Percentiles rank a stretch among this genome's conserved stretches.
Evolutionary conservation across 805 yeast genomes (phyloP).

Genomic region (Clavispora santaluciae): DNA sequence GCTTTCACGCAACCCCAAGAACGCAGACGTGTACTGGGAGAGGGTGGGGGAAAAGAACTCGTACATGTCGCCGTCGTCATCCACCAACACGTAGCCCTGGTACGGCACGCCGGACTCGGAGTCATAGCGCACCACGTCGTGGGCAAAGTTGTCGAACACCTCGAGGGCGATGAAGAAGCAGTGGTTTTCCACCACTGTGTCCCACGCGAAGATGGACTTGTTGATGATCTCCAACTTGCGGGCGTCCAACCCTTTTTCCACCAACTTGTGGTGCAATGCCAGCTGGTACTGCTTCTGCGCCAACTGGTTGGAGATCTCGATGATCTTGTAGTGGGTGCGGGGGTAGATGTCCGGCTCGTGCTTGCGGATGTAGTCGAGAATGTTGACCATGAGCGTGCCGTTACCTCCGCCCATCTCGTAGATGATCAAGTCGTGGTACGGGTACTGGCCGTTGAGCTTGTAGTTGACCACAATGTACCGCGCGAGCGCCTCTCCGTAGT

Average conservation of each 20-base stretch:
- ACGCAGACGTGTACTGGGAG: constrained; percentile 51
- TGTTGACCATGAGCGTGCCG: constrained; percentile 77
- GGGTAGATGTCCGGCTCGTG: constrained; percentile 71
- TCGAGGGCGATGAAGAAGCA: constrained; percentile 78
- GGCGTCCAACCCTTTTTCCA: constrained; percentile 43
- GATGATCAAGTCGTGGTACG: constrained; percentile 65
- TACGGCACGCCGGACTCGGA: constrained; percentile 58
- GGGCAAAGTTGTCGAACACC: constrained; percentile 80
- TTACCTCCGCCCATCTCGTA: constrained; percentile 92
- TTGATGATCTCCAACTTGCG: constrained; percentile 61
- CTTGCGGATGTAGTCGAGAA: constrained; percentile 57
- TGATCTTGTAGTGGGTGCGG: constrained; percentile 62
- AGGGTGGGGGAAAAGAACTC: constrained; percentile 65
- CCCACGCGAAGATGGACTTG: constrained; percentile 75
- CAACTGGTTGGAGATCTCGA: constrained; percentile 64
- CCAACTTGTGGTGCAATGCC: constrained; percentile 31
- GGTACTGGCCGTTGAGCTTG: constrained; percentile 57
- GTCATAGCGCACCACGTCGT: constrained; percentile 76
- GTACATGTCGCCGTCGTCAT: constrained; percentile 67
- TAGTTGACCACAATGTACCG: constrained; percentile 70
- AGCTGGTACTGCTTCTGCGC: constrained; percentile 49
- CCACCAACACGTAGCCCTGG: constrained; percentile 75
- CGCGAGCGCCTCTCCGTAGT: constrained; percentile 82
- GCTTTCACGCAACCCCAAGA: constrained; percentile 50
- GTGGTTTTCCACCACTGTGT: constrained; percentile 51